Percentiles rank a stretch among this genome's conserved stretches.
phyloP scores from a whole-genome alignment of 495 filamentous ascomycete species.

The Aspergillus diversus region DNA sequence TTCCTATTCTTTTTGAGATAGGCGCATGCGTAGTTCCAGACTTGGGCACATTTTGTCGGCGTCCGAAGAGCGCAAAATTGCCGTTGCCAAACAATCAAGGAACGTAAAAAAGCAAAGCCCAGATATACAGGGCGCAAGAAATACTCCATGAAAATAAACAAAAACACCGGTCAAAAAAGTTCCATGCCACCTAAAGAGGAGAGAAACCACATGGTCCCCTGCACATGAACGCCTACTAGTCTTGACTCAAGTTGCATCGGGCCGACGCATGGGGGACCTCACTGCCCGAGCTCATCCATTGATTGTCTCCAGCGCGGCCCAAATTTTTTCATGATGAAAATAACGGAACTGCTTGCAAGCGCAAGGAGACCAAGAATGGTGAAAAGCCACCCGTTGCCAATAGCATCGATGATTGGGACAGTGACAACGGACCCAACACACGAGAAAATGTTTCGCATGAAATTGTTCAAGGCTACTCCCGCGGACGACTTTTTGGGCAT shows the following conservation, averaged over 20 bases:
- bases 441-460: constrained; percentile 84
- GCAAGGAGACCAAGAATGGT: constrained; percentile 74
- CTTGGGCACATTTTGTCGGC: neutral
- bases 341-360: constrained; percentile 54
- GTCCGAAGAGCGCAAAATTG: neutral
- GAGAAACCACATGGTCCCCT: neutral
- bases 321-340: constrained; percentile 68
- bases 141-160: too few species aligned
- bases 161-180: too few species aligned
- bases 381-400: constrained; percentile 89
- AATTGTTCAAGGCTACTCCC: constrained; percentile 78
- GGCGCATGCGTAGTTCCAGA: neutral
- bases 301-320: constrained; percentile 67
- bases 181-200: neutral
- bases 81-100: neutral
- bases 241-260: neutral
- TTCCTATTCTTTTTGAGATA: neutral
- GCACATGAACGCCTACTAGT: neutral
- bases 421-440: constrained; percentile 77
- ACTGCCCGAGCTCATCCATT: constrained; percentile 61
- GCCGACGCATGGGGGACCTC: neutral
- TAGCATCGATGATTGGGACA: constrained; percentile 74
- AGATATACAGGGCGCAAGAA: neutral
- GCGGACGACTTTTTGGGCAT: constrained; percentile 74
- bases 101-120: neutral